phyloP scores from a whole-genome alignment of 2,329 filamentous ascomycete genomes.

The Fusarium irregulare region DNA sequence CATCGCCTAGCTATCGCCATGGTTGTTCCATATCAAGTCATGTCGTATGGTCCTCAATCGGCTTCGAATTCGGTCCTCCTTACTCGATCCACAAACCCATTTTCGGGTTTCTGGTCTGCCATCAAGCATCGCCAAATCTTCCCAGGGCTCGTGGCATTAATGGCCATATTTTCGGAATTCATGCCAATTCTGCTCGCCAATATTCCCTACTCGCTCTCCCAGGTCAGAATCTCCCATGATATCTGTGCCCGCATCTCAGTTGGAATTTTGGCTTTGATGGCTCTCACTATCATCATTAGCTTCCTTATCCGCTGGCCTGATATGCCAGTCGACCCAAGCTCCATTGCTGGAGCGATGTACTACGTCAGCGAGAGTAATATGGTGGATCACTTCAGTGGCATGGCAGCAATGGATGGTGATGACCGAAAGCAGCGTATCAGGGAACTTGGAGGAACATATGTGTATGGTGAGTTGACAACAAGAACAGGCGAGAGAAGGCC shows the following conservation, averaged over 20 bases:
- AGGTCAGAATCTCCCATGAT: constrained; percentile 53
- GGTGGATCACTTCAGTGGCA: constrained; percentile 41
- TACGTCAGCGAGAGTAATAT: constrained; percentile 51
- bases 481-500: constrained; percentile 34
- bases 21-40: constrained; percentile 58
- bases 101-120: constrained; percentile 55
- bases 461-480: constrained; percentile 42
- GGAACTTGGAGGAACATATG: constrained; percentile 41
- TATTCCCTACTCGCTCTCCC: constrained; percentile 59
- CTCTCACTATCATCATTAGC: constrained; percentile 53
- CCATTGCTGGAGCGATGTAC: constrained; percentile 59
- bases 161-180: constrained; percentile 60
- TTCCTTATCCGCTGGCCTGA: constrained; percentile 58
- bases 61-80: constrained; percentile 55
- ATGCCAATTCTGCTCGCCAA: constrained; percentile 63
- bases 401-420: constrained; percentile 35
- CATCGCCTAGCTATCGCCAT: constrained; percentile 55
- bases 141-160: constrained; percentile 54
- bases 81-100: constrained; percentile 57
- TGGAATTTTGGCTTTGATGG: constrained; percentile 56
- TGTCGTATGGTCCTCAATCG: constrained; percentile 50
- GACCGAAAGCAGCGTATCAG: constrained; percentile 38
- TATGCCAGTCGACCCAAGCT: constrained; percentile 61
- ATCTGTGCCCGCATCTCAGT: constrained; percentile 56
- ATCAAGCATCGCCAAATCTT: constrained; percentile 50